A percentile compares a stretch with the other conserved stretches of the same genome.
Conservation (phyloP, 2,329 filamentous ascomycete species). For the Sporothrix globosa region DNA sequence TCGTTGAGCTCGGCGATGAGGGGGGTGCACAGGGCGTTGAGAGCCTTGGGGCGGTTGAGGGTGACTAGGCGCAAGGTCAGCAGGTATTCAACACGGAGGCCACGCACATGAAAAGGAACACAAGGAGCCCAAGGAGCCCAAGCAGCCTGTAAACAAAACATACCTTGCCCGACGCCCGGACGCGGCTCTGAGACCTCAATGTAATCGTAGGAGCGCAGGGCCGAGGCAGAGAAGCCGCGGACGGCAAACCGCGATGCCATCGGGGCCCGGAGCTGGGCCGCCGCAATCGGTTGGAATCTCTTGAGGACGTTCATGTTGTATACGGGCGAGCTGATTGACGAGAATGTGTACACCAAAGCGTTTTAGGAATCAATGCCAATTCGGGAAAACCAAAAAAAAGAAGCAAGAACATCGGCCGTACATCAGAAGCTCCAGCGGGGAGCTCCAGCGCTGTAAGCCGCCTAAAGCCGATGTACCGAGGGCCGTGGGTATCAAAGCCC, state of each 20-base stretch:
- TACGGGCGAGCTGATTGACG: background rate
- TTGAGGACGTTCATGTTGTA: conserved; percentile 57
- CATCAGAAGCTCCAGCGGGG: conserved; percentile 23
- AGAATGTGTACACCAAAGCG: background rate
- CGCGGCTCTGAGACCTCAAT: conserved; percentile 80
- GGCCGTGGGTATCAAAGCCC: conserved; percentile 19
- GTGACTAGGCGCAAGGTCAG: conserved; percentile 64
- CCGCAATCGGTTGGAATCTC: conserved; percentile 63
- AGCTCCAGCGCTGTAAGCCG: conserved; percentile 34
- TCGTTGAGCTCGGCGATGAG: conserved; percentile 88
- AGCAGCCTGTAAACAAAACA: conserved; percentile 36
- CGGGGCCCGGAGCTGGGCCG: conserved; percentile 62
- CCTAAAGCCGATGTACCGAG: conserved; percentile 35
- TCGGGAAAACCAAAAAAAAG: background rate
- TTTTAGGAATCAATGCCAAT: background rate
- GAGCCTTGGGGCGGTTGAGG: conserved; percentile 88
- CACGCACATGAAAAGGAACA: background rate
- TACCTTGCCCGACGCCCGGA: conserved; percentile 89
- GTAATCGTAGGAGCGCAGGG: conserved; percentile 67
- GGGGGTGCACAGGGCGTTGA: conserved; percentile 90
- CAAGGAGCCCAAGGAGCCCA: too few relatives aligned
- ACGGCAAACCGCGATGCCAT: conserved; percentile 56
- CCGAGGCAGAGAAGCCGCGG: conserved; percentile 56
- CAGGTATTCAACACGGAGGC: background rate
- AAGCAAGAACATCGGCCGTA: background rate